Percentiles rank a stretch among this genome's conserved stretches.
phyloP scores from a whole-genome alignment of 768 basidiomycete genomes.

The Lentinula boryana region DNA sequence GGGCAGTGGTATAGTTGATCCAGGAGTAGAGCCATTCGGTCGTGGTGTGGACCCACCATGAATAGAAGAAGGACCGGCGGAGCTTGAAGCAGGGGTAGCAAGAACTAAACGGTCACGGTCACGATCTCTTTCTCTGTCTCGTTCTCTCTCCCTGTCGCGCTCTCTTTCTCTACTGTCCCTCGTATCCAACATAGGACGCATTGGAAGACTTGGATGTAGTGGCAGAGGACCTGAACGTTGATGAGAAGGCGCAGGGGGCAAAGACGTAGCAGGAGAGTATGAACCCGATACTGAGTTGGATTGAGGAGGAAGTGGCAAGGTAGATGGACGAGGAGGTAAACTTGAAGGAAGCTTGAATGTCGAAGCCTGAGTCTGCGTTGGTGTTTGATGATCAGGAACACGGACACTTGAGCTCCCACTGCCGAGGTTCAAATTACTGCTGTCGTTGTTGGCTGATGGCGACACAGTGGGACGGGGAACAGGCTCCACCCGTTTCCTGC shows the following conservation, averaged over 20 bases:
- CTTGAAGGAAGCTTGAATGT: background rate
- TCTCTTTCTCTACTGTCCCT: background rate
- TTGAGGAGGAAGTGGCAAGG: background rate
- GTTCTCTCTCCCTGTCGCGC: background rate
- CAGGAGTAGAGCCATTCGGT: background rate
- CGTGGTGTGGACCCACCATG: background rate
- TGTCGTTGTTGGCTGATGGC: background rate
- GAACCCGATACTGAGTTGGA: background rate
- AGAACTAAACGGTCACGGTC: background rate
- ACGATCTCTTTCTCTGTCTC: background rate
- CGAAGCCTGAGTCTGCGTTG: background rate
- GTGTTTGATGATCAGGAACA: background rate
- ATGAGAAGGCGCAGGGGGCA: background rate
- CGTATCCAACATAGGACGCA: slow-evolving; percentile 1
- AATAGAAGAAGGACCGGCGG: background rate
- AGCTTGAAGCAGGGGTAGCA: background rate
- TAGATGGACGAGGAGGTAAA: slow-evolving; percentile 8
- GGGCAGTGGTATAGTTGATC: background rate
- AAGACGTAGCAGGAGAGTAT: background rate
- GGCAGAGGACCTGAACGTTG: background rate
- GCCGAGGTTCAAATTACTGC: too few relatives aligned
- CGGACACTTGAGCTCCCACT: background rate
- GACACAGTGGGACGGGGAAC: background rate
- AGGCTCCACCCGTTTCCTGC: slow-evolving; percentile 23
- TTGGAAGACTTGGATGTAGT: slow-evolving; percentile 4